Percentiles rank a stretch among this genome's conserved stretches.
phyloP scores from a whole-genome alignment of 257 asterid genomes.

The Schizonepeta tenuifolia region DNA sequence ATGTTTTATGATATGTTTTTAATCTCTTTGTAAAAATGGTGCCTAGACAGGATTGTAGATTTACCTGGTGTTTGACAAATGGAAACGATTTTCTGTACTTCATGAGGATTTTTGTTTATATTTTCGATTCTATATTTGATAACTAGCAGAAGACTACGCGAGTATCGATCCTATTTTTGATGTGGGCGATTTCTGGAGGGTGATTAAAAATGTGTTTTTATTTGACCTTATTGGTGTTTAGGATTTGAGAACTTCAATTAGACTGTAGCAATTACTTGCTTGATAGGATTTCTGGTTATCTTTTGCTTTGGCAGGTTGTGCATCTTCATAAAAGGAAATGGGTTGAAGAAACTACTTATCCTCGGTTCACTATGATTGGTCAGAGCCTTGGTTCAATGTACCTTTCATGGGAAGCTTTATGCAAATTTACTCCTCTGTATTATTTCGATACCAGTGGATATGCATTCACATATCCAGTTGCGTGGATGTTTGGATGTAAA shows the following conservation, averaged over 20 bases:
- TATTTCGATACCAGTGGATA: conserved; percentile 94
- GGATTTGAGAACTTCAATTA: conserved; percentile 10
- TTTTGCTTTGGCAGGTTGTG: conserved; percentile 60
- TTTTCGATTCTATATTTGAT: not conserved
- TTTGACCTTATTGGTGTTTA: conserved; percentile 5
- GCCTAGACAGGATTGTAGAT: not conserved
- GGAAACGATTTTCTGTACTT: not conserved
- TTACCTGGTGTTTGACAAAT: conserved; percentile 2
- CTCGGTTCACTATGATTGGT: conserved; percentile 95
- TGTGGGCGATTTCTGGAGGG: not conserved
- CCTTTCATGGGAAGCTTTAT: conserved; percentile 92
- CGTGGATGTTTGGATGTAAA: conserved; percentile 86
- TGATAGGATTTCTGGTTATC: not conserved
- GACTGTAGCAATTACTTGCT: conserved; percentile 3
- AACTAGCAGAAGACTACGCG: conserved; percentile 9
- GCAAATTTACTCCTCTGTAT: conserved; percentile 71
- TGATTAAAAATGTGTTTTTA: not conserved
- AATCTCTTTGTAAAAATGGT: not conserved
- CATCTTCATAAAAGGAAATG: conserved; percentile 82
- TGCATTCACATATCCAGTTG: conserved; percentile 95
- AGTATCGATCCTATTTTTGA: conserved; percentile 2
- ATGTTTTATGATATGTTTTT: conserved; percentile 16
- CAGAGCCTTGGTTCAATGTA: conserved; percentile 95
- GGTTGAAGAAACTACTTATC: conserved; percentile 87
- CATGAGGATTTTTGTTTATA: not conserved